Evolutionary conservation across 805 yeast species (phyloP).

Genomic region (Saturnispora sekii): DNA sequence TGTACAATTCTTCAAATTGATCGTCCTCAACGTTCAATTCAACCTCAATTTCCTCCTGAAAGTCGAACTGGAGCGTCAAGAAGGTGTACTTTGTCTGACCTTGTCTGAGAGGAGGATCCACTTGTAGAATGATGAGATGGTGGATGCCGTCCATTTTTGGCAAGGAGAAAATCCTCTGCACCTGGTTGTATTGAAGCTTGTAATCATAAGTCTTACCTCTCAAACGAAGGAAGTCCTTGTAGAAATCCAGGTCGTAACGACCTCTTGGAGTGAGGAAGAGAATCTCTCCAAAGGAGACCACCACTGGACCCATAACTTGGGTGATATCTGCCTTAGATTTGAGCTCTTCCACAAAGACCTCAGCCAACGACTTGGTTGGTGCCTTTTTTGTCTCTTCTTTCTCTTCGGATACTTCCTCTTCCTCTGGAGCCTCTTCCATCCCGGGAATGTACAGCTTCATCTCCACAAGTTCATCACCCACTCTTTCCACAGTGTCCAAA

Average conservation of each 20-base stretch:
- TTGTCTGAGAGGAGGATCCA: conserved; percentile 95
- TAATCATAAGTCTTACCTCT: conserved; percentile 98
- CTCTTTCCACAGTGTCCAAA: conserved; percentile 42
- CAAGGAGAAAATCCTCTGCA: conserved; percentile 81
- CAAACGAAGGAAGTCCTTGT: conserved; percentile 72
- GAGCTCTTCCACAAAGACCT: conserved; percentile 79
- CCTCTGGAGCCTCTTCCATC: conserved; percentile 22
- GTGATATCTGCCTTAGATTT: conserved; percentile 93
- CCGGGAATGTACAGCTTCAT: conserved; percentile 92
- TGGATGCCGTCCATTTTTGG: conserved; percentile 94
- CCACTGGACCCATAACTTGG: conserved; percentile 87
- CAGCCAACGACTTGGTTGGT: conserved; percentile 53
- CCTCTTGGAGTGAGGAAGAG: conserved; percentile 96
- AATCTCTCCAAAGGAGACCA: conserved; percentile 85
- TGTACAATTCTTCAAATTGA: conserved; percentile 67
- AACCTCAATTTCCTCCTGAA: conserved; percentile 85
- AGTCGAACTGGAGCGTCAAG: conserved; percentile 77
- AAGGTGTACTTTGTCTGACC: conserved; percentile 97
- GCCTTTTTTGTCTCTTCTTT: conserved; percentile 23
- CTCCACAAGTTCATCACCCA: conserved; percentile 95
- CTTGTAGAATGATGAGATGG: conserved; percentile 78
- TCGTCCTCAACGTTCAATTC: conserved; percentile 79
- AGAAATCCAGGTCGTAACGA: conserved; percentile 94
- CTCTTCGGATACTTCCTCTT: conserved; percentile 21
- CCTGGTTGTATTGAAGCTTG: conserved; percentile 81